phyloP scores from a whole-genome alignment of 225 moss, liverwort and hornwort genomes.

The Polytrichum formosum region DNA sequence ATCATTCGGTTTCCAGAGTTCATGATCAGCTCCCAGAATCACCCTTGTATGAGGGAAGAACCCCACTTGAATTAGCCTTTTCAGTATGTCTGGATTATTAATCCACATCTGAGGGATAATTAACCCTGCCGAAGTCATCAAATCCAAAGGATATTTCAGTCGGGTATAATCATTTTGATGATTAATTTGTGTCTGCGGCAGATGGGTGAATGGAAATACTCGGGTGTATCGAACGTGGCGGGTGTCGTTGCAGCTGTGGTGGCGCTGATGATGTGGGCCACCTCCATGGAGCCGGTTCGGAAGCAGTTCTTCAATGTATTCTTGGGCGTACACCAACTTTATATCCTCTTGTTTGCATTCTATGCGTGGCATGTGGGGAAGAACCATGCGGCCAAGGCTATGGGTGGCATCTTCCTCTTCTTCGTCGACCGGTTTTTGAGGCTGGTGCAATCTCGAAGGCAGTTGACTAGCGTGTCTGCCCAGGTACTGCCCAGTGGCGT shows the following conservation, averaged over 20 bases:
- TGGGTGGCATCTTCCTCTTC: conserved; percentile 74
- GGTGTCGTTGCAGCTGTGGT: conserved; percentile 55
- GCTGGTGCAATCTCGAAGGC: conserved; percentile 64
- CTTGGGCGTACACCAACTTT: conserved; percentile 60
- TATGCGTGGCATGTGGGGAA: conserved; percentile 54
- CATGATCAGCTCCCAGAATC: no score
- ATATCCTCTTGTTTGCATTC: conserved; percentile 63
- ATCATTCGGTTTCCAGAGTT: no score
- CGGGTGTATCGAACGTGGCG: conserved; percentile 47
- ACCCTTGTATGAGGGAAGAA: no score
- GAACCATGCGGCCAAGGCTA: conserved; percentile 38
- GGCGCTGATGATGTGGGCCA: conserved; percentile 58
- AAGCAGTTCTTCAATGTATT: conserved; percentile 58
- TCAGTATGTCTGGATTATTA: no score
- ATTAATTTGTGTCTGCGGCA: conserved; percentile 3
- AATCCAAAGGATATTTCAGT: no score
- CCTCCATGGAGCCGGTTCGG: conserved; percentile 43
- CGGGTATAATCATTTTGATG: no score
- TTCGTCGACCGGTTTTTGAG: conserved; percentile 83
- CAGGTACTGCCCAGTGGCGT: conserved; percentile 58
- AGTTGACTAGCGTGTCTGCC: conserved; percentile 53
- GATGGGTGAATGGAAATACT: conserved; percentile 27
- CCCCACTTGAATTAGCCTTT: no score
- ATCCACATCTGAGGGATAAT: no score
- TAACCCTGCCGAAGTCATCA: no score